Percentiles rank a stretch among this genome's conserved stretches.
phyloP scores from a whole-genome alignment of 2,329 filamentous ascomycete genomes.

The Periconia sp. region DNA sequence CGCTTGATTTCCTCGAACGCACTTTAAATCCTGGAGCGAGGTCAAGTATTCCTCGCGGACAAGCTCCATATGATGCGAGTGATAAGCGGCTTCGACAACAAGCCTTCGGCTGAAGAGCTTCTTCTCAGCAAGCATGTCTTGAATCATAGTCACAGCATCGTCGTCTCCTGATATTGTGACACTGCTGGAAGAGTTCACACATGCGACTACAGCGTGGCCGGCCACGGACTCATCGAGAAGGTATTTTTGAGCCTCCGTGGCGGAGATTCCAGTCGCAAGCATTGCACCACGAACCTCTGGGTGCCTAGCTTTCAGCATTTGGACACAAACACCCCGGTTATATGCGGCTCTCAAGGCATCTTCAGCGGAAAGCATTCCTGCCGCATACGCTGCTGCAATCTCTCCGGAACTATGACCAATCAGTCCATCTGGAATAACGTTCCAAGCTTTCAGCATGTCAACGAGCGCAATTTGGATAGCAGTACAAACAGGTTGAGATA shows the following conservation, averaged over 20 bases:
- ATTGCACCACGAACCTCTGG: background rate
- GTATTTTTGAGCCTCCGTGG: background rate
- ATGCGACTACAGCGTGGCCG: background rate
- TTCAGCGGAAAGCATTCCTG: constrained; percentile 8
- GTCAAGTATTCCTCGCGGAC: constrained; percentile 28
- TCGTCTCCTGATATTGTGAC: constrained; percentile 47
- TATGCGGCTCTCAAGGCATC: constrained; percentile 19
- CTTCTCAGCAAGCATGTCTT: constrained; percentile 33
- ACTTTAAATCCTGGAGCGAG: background rate
- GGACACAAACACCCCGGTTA: constrained; percentile 8
- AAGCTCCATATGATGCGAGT: constrained; percentile 44
- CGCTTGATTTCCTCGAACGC: too few species aligned
- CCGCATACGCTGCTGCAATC: constrained; percentile 17
- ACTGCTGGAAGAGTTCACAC: constrained; percentile 39
- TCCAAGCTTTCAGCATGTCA: constrained; percentile 18
- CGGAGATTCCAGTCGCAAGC: constrained; percentile 1
- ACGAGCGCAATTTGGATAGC: constrained; percentile 21
- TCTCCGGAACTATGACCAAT: constrained; percentile 17
- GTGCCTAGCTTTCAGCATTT: constrained; percentile 6
- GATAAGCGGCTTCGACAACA: constrained; percentile 46
- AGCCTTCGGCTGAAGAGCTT: constrained; percentile 41
- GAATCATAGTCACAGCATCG: constrained; percentile 34
- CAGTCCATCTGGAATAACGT: constrained; percentile 10
- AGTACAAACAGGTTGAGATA: constrained; percentile 3
- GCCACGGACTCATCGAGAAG: background rate